Conservation (phyloP, 805 yeast genomes). For the Suhomyces tanzawaensis region DNA sequence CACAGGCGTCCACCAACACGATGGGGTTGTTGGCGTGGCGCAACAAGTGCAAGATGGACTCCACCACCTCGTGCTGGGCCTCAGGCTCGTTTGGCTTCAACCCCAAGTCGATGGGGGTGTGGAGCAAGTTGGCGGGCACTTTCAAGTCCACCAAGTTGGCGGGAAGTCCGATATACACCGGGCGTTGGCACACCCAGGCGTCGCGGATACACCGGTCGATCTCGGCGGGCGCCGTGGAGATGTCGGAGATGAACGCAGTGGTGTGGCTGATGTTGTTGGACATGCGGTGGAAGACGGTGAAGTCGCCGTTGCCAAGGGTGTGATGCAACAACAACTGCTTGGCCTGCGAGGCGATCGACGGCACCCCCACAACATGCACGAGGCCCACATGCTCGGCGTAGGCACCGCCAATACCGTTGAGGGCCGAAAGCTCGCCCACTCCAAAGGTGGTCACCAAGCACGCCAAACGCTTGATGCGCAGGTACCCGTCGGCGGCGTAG, state of each 20-base stretch:
- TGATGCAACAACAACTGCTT: conserved; percentile 42
- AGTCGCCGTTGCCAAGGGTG: conserved; percentile 44
- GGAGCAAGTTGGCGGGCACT: conserved; percentile 27
- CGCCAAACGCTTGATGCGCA: conserved; percentile 27
- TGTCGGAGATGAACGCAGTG: conserved; percentile 28
- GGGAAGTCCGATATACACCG: conserved; percentile 34
- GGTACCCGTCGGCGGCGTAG: conserved; percentile 27
- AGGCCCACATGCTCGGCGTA: conserved; percentile 37
- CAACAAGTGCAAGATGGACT: conserved; percentile 22
- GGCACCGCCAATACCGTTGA: conserved; percentile 35
- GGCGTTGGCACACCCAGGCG: conserved; percentile 33
- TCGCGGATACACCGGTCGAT: conserved; percentile 33
- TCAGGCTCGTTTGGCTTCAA: conserved; percentile 28
- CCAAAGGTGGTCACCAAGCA: conserved; percentile 34
- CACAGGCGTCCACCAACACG: conserved; percentile 33
- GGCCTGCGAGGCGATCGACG: conserved; percentile 30
- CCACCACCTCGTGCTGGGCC: conserved; percentile 32
- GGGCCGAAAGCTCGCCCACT: conserved; percentile 36
- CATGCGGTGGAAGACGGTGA: conserved; percentile 38
- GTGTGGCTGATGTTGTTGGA: conserved; percentile 32
- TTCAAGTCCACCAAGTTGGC: conserved; percentile 35
- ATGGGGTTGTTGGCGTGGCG: conserved; percentile 24
- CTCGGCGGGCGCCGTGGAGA: conserved; percentile 27
- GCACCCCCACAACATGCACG: conserved; percentile 36
- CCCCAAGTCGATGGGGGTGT: conserved; percentile 29